Evolutionary conservation across 164 flowering plant species (phyloP), one percentile per base, ranked within the genome.

Genomic region (Macadamia integrifolia): DNA sequence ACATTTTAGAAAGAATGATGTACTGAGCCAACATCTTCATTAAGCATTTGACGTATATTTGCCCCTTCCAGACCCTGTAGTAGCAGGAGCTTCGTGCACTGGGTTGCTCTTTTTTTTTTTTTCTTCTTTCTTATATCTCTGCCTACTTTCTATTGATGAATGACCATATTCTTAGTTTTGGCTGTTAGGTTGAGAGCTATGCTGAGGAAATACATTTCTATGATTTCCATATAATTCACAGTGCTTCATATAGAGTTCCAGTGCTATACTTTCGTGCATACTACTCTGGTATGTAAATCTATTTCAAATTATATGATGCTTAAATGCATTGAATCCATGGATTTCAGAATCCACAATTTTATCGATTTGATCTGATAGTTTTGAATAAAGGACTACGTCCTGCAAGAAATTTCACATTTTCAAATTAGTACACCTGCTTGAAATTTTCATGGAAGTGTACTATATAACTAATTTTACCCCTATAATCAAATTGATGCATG

Each of bases 191-290:
- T 52, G 77, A 77, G 30, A 67, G 70, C 71, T 31, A n/a, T 71
- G 64, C 64, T 57, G 57, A 57, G 55, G 86, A 81, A 74, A 60
- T 65, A 48, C 87, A 83, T 75, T 62, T 58, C 74, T 91, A 82
- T 79, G 97, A 93, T 74, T 82, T 89, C 76, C 98, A 93, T 73
- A 82, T 90, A 52, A 71, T 90, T 58, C 85, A 93, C 80, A 87
- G 87, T 68, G 32, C 73, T 31, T 86, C 98, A 9, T 93, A 82
- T 73, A 79, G 76, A 74, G 94, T 89, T 67, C 98, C 96, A 11
- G 88, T 91, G 75, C 89, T 93, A 23, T 91, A 85, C 68, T 88
- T 91, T 65, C 91, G 86, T 14, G 91, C 81, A 32, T 85, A 82
- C 65, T 58, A 57, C 61, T 70, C 74, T 66, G 91, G 98, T 87